A percentile compares a stretch with the other conserved stretches of the same genome.
These are phyloP conservation scores for Tribonema minus DNA, from an alignment of 108 stramenopile genomes.

Conservation along the genomic window DNA sequence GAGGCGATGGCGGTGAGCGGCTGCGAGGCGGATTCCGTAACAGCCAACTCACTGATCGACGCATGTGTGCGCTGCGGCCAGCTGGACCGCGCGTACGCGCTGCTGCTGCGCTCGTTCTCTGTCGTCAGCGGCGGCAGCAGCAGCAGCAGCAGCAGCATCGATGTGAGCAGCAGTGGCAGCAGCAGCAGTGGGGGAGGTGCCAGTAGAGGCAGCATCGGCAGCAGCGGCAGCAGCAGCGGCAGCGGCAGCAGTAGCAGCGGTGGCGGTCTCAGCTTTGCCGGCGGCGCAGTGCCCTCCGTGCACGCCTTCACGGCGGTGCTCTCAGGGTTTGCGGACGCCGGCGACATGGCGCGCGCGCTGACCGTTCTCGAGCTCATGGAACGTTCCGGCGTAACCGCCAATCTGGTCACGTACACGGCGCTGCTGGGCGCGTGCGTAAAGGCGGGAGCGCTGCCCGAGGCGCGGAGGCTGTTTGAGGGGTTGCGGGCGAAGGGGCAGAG, in stretches of 20 bases:
- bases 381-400: constrained; percentile 14
- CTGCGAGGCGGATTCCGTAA: constrained; percentile 8
- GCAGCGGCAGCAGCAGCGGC: no score
- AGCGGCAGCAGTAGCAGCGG: no score
- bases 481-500: constrained; percentile 2
- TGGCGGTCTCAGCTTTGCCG: no score
- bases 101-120: constrained; percentile 13
- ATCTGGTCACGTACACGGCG: constrained; percentile 28
- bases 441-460: constrained; percentile 12
- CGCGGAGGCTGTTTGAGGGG: constrained; percentile 11
- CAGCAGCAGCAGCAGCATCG: not conserved
- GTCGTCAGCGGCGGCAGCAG: not conserved
- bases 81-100: constrained; percentile 20
- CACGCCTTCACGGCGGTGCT: constrained; percentile 32
- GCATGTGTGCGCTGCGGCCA: constrained; percentile 23
- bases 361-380: constrained; percentile 20
- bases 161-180: not conserved
- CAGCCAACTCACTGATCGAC: constrained; percentile 31
- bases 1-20: constrained; percentile 1
- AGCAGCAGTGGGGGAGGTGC: no score
- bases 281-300: constrained; percentile 3
- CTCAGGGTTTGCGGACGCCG: constrained; percentile 20
- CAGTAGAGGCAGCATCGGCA: no score
- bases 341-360: constrained; percentile 21
- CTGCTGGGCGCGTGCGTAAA: constrained; percentile 20